These are phyloP conservation scores for Hemisphaericaspora nanyangensis DNA, from an alignment of 805 yeast species.

Conservation along the genomic window DNA sequence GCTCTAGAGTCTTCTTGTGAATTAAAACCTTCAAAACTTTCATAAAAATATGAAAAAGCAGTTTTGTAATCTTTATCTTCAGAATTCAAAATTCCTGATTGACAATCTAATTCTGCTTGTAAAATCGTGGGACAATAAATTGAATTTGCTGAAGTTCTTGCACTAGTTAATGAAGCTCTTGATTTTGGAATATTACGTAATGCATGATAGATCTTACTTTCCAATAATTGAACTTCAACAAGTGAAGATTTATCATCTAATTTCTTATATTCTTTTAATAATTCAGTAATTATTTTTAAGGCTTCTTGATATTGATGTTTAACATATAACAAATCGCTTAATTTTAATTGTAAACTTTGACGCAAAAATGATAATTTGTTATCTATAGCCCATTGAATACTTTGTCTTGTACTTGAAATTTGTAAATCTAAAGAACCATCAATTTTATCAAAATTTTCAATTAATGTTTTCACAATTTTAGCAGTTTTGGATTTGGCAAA, in stretches of 20 bases:
- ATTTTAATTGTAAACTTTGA: constrained; percentile 80
- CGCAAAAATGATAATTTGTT: constrained; percentile 86
- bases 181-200: constrained; percentile 88
- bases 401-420: constrained; percentile 67
- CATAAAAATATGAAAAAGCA: constrained; percentile 91
- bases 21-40: constrained; percentile 88
- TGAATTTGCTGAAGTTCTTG: constrained; percentile 96
- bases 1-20: constrained; percentile 59
- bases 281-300: constrained; percentile 61
- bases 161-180: constrained; percentile 87
- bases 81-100: constrained; percentile 93
- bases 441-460: constrained; percentile 69
- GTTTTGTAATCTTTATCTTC: constrained; percentile 97
- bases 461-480: constrained; percentile 75
- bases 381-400: constrained; percentile 81
- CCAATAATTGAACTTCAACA: constrained; percentile 92
- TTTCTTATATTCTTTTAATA: constrained; percentile 83
- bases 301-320: constrained; percentile 66
- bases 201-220: constrained; percentile 85
- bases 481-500: constrained; percentile 95
- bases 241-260: constrained; percentile 93
- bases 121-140: constrained; percentile 91
- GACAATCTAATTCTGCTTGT: constrained; percentile 92
- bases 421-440: constrained; percentile 65
- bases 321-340: constrained; percentile 70